phyloP scores from a whole-genome alignment of 2,329 filamentous ascomycete species.

The Macrophomina pseudophaseolina region DNA sequence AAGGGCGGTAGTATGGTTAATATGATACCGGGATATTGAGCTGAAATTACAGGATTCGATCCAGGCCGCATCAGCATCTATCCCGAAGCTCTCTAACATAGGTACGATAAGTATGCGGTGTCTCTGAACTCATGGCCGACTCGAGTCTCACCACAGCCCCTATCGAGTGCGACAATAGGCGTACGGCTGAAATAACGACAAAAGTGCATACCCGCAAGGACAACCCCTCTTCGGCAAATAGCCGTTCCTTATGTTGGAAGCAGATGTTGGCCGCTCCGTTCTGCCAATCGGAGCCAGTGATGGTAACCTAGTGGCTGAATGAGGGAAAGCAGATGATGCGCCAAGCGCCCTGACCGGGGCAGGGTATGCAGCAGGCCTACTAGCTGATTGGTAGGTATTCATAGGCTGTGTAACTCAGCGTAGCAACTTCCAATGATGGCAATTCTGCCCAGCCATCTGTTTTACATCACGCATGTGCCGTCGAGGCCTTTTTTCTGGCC shows the following conservation, averaged over 20 bases:
- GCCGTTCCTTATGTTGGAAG: neutral
- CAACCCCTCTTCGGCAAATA: neutral
- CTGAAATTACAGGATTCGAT: no score
- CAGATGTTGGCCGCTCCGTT: neutral
- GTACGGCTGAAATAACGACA: neutral
- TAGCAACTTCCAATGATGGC: neutral
- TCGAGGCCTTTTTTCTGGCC: conserved; percentile 12
- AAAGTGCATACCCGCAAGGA: neutral
- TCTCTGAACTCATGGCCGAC: no score
- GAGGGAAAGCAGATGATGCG: neutral
- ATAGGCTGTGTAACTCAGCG: neutral
- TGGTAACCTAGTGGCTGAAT: neutral
- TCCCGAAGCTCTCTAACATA: no score
- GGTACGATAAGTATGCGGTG: no score
- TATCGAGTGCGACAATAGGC: neutral
- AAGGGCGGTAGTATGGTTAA: no score
- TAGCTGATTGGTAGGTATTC: conserved; percentile 1
- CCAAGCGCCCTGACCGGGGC: neutral
- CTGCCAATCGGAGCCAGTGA: neutral
- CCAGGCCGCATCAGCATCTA: no score
- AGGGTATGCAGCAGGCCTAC: neutral
- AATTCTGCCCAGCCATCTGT: conserved; percentile 2
- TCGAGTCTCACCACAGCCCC: no score
- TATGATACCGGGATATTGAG: no score
- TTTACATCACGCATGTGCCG: neutral